Evolutionary conservation across 768 basidiomycete genomes (phyloP).

Genomic region (Mrakia blollopis): DNA sequence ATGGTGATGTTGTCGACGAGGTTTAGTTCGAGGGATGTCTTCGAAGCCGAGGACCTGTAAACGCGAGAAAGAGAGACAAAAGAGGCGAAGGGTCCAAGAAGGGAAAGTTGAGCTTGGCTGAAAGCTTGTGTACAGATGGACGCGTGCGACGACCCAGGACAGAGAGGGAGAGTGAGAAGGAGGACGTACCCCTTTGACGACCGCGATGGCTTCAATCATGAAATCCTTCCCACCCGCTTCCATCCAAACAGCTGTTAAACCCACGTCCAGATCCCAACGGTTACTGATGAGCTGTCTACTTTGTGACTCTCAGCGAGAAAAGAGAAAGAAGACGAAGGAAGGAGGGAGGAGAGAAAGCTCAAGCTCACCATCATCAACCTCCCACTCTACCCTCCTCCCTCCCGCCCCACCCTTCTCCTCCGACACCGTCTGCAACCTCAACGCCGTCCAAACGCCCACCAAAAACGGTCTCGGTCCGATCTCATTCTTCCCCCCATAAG

Average conservation of each 20-base stretch:
- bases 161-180: not conserved
- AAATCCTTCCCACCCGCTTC: conserved; percentile 33
- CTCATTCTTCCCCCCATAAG: conserved; percentile 28
- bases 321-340: conserved; percentile 1
- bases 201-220: conserved; percentile 31
- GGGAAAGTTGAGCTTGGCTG: not conserved
- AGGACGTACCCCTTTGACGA: conserved; percentile 30
- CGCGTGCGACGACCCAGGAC: not conserved
- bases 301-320: not conserved
- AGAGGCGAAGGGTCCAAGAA: not conserved
- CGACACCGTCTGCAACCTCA: conserved; percentile 25
- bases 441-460: conserved; percentile 6
- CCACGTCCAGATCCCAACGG: no score
- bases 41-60: conserved; percentile 30
- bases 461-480: conserved; percentile 31
- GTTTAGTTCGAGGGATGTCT: conserved; percentile 22
- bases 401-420: conserved; percentile 30
- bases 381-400: conserved; percentile 27
- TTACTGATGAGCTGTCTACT: not conserved
- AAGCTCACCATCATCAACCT: conserved; percentile 33
- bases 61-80: not conserved
- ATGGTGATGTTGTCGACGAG: conserved; percentile 9
- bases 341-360: not conserved
- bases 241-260: conserved; percentile 35
- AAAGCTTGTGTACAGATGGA: no score